Base-by-base conservation (phyloP, 805 yeast genomes). In the Candida schatavii region DNA sequence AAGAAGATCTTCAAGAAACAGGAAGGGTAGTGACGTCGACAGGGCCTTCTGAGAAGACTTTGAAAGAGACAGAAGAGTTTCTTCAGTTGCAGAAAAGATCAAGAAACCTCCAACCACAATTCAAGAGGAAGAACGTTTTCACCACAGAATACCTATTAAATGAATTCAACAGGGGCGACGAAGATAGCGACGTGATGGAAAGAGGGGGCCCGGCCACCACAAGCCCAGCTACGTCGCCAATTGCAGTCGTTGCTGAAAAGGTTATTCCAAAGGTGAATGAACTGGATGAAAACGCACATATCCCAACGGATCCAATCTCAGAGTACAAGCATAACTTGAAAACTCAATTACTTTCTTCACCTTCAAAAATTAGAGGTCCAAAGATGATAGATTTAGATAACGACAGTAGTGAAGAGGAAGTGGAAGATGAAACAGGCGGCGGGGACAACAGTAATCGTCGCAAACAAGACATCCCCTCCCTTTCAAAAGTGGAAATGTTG, bases 211-310 rank as follows among this genome's bases (percentile, higher is more conserved):
- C 28, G 13, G 37, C 33, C 11, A 48, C 46, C 18, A 58, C 61
- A 18, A 63, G 64, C 35, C 72, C 71, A 0, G 42, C 50, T 10
- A 66, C 72, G 1, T 63, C 69, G 2, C 70, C 71, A 1, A 21
- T 11, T 19, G 14, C 25, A 9, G 18, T 7, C 11, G 21, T n/a
- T 10, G 19, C 15, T 7, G 21, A 23, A 30, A 17, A 43, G 23
- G 23, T 30, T 23, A 18, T 35, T 20, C 9, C 15, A 13, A 18
- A 31, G 7, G 9, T 5, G 5, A 5, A 11, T 31, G 35, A 6
- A 4, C 27, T 23, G 27, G 27, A 23, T 23, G 36, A 42, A n/a
- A 19, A 15, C 3, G 23, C 21, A 7, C 19, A 18, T 7, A 10
- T 25, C 17, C 19, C 26, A 10, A 57, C 52, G 27, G 54, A 57